A percentile compares a stretch with the other conserved stretches of the same genome.
Conservation (phyloP, 495 filamentous ascomycete genomes). For the Penicillium dipodomyicola region DNA sequence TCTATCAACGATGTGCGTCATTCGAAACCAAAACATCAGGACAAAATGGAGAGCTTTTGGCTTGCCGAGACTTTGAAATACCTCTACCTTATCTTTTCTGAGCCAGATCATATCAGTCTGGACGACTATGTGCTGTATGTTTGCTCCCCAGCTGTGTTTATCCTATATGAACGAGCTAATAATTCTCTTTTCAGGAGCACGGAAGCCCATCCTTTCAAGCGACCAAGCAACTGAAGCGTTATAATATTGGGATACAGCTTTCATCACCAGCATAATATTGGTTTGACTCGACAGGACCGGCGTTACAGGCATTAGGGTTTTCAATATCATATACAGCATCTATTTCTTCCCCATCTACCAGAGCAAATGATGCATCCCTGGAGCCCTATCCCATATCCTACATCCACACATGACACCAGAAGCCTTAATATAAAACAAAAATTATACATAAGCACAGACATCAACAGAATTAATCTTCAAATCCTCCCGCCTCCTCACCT, state of each 20-base stretch:
- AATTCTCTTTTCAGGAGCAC: slow-evolving; percentile 53
- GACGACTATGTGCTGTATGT: slow-evolving; percentile 65
- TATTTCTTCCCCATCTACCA: neutral
- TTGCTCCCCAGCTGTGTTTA: neutral
- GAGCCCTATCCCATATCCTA: neutral
- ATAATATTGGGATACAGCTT: neutral
- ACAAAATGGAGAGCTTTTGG: slow-evolving; percentile 60
- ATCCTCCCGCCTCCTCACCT: neutral
- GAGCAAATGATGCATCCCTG: neutral
- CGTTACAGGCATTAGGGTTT: neutral
- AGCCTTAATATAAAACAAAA: neutral
- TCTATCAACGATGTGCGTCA: slow-evolving; percentile 57
- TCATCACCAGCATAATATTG: neutral
- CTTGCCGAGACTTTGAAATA: slow-evolving; percentile 88
- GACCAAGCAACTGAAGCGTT: slow-evolving; percentile 29
- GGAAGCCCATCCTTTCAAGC: slow-evolving; percentile 70
- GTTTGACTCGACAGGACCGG: neutral
- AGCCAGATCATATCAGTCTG: slow-evolving; percentile 64
- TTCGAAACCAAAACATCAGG: slow-evolving; percentile 29
- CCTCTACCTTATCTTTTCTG: slow-evolving; percentile 84
- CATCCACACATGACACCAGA: neutral
- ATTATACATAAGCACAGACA: slow-evolving; percentile 23
- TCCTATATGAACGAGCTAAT: neutral
- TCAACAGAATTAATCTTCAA: slow-evolving; percentile 13
- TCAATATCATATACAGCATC: neutral